Evolutionary conservation across 371 early-diverging fungal species (phyloP).

Genomic region (Funneliformis caledonium): DNA sequence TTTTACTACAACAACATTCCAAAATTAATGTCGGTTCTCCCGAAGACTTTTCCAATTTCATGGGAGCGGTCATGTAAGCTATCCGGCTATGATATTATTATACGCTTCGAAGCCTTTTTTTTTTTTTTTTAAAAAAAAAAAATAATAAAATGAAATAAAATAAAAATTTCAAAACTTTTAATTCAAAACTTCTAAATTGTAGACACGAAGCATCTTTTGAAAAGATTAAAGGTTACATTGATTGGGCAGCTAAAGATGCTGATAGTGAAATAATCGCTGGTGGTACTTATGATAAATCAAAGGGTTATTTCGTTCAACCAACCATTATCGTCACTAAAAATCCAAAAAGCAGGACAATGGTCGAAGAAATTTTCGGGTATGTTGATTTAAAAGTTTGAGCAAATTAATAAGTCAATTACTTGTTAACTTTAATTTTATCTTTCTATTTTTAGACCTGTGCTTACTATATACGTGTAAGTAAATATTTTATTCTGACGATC

Average conservation of each 20-base stretch:
- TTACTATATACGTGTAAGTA: constrained; percentile 84
- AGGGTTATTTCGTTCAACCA: constrained; percentile 92
- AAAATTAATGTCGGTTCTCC: constrained; percentile 88
- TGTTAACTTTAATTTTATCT: neutral
- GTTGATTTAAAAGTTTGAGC: neutral
- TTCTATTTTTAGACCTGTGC: constrained; percentile 67
- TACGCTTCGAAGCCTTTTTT: neutral
- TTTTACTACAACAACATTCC: constrained; percentile 67
- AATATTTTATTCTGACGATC: neutral
- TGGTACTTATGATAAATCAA: constrained; percentile 80
- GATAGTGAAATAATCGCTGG: constrained; percentile 82
- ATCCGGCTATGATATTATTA: neutral
- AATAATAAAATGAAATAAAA: neutral
- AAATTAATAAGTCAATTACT: neutral
- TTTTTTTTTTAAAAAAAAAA: neutral
- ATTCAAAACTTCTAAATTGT: neutral
- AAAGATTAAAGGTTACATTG: constrained; percentile 90
- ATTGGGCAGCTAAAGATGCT: constrained; percentile 66
- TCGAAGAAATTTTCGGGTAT: constrained; percentile 93
- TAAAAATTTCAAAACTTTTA: neutral
- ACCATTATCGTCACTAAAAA: constrained; percentile 90
- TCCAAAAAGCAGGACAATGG: constrained; percentile 85
- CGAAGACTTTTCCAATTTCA: constrained; percentile 43
- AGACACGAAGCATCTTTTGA: constrained; percentile 84
- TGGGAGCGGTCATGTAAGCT: constrained; percentile 40